These are phyloP conservation scores for Fraxinus velutina DNA, from an alignment of 305 asterid genomes.

Conservation along the genomic window DNA sequence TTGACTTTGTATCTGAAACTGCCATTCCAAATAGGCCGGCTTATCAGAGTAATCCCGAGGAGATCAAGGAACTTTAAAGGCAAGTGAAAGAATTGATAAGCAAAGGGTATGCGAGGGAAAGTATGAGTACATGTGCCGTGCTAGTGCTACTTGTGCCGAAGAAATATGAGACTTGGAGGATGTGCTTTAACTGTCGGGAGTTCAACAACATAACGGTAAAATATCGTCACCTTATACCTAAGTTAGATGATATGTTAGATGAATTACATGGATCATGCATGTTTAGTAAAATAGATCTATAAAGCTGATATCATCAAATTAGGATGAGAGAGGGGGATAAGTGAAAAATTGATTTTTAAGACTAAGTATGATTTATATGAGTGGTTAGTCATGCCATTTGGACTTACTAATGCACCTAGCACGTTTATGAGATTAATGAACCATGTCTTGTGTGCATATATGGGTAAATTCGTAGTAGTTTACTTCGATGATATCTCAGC, in stretches of 20 bases:
- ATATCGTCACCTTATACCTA: neutral
- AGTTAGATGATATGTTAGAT: neutral
- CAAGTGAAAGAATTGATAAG: neutral
- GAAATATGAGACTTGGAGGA: neutral
- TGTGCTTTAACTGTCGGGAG: neutral
- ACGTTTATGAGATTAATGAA: neutral
- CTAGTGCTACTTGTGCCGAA: neutral
- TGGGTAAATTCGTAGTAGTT: neutral
- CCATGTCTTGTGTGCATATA: neutral
- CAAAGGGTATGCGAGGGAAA: neutral
- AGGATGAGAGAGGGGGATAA: neutral
- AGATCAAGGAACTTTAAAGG: neutral
- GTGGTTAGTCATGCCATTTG: neutral
- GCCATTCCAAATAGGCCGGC: neutral
- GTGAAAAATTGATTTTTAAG: neutral
- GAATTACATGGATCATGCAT: neutral
- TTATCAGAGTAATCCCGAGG: neutral
- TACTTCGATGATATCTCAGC: neutral
- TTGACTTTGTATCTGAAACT: neutral
- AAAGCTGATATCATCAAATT: neutral
- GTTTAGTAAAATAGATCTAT: neutral
- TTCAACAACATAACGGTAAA: neutral
- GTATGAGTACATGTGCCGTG: neutral
- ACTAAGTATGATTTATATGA: neutral
- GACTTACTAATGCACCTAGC: neutral